Evolutionary conservation across 164 flowering plant species (phyloP).

Genomic region (Chimonanthus praecox): DNA sequence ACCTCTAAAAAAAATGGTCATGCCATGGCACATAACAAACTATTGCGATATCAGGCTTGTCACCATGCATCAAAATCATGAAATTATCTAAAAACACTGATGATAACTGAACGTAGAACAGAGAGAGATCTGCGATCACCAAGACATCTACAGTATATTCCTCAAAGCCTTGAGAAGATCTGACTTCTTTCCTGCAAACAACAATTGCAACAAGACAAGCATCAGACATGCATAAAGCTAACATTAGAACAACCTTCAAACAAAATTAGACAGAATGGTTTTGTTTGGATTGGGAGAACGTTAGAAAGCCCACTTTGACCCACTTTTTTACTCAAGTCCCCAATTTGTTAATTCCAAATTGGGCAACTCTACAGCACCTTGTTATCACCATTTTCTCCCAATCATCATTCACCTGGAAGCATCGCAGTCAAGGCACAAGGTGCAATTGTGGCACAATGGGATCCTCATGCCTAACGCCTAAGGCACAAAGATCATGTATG

Average conservation of each 20-base stretch:
- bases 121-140: conserved; percentile 26
- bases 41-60: neutral
- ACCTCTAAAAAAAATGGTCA: neutral
- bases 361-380: too few species aligned
- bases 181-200: conserved; percentile 51
- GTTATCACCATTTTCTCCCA: too few species aligned
- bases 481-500: too few species aligned
- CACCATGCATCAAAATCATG: neutral
- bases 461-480: too few species aligned
- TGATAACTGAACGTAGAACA: neutral
- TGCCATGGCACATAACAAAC: neutral
- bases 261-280: neutral
- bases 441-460: too few species aligned
- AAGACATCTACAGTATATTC: conserved; percentile 41
- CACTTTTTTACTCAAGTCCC: too few species aligned
- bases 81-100: neutral
- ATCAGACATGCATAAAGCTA: too few species aligned
- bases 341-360: too few species aligned
- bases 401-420: too few species aligned
- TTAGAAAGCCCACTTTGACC: too few species aligned
- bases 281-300: neutral
- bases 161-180: conserved; percentile 30
- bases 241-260: too few species aligned
- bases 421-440: too few species aligned
- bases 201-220: neutral